Base-by-base conservation (phyloP, 2,329 filamentous ascomycete genomes). In the Diaporthe citri region DNA sequence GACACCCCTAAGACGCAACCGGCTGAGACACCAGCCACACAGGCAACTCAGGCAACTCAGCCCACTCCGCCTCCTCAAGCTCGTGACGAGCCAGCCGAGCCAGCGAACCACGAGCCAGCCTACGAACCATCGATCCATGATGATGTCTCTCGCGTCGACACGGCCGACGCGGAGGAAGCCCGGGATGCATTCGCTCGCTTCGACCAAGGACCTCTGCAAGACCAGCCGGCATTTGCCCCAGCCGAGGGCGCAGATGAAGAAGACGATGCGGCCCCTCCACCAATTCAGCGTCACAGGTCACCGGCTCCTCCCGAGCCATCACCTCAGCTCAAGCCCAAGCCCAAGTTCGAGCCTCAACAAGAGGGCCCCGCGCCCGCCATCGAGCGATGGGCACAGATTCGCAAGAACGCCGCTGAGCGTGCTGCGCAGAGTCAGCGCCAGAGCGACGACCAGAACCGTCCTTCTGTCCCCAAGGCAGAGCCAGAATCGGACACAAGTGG, bases 331-430 rank as follows among this genome's bases (percentile, higher is more conserved):
- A 79, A 82, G 60, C 78, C 80, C 46, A 79, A 81, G 41, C 69
- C 72, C 39, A 72, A 51, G 34, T 71, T 74, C 39, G 59, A 79
- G 39, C 81, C 83, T 36, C 80, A 81, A 4, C 70, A 77, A 9
- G 57, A 73, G 7, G 80, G 81, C 31, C 72, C 78, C 0, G 77
- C 82, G 10, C 86, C 87, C 5, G 85, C 86, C 43, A 88, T 93
- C 77, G 96, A 98, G 82, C 92, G 96, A 72, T 99, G 97, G 97
- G 96, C 96, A 0, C 95, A 97, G 84, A 98, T 98, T 78, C 92
- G 96, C 78, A 96, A 96, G 88, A 98, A 98, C 80, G 97, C 97
- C 15, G 95, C 95, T 4, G 93, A 97, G 76, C 90, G 95, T 75
- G 94, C 90, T 9, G 70, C 71, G 51, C 60, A 72, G 48, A 59